Evolutionary conservation across 2,329 filamentous ascomycete species (phyloP).

Genomic region (Beauveria varroae): DNA sequence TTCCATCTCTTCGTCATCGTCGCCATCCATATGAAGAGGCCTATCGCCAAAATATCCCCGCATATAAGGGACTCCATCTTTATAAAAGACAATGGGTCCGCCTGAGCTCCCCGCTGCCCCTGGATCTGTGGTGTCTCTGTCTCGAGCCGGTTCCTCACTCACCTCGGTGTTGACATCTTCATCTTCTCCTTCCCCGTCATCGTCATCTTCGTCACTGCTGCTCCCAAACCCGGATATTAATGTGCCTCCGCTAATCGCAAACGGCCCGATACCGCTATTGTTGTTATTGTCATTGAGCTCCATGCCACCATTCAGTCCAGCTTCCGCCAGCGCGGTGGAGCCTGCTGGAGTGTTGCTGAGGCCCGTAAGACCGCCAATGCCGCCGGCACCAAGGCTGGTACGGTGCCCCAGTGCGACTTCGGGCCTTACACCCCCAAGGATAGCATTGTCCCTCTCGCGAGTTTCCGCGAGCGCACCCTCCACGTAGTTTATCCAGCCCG

Average conservation of each 20-base stretch:
- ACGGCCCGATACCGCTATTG: constrained; percentile 61
- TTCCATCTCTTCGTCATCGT: constrained; percentile 9
- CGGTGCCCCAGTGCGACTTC: constrained; percentile 81
- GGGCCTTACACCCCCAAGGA: constrained; percentile 87
- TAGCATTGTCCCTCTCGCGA: constrained; percentile 93
- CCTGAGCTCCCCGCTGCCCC: background rate
- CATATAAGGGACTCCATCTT: background rate
- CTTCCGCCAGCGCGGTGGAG: constrained; percentile 69
- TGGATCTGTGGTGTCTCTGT: constrained; percentile 3
- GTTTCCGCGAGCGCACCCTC: constrained; percentile 91
- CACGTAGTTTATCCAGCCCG: constrained; percentile 90
- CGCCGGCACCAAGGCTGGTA: constrained; percentile 46
- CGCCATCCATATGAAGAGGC: background rate
- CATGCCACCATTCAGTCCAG: constrained; percentile 69
- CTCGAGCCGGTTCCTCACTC: constrained; percentile 30
- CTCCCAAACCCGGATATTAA: constrained; percentile 88
- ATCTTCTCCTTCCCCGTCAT: constrained; percentile 81
- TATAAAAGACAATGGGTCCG: constrained; percentile 1
- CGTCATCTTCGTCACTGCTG: constrained; percentile 92
- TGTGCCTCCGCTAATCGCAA: constrained; percentile 65
- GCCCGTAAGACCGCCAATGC: constrained; percentile 40
- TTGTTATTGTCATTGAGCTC: constrained; percentile 58
- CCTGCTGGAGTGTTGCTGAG: constrained; percentile 32
- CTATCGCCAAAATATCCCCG: constrained; percentile 3
- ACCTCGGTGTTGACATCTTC: constrained; percentile 66